Conservation (phyloP, 495 filamentous ascomycete species). For the Evansstolkia leycettana region DNA sequence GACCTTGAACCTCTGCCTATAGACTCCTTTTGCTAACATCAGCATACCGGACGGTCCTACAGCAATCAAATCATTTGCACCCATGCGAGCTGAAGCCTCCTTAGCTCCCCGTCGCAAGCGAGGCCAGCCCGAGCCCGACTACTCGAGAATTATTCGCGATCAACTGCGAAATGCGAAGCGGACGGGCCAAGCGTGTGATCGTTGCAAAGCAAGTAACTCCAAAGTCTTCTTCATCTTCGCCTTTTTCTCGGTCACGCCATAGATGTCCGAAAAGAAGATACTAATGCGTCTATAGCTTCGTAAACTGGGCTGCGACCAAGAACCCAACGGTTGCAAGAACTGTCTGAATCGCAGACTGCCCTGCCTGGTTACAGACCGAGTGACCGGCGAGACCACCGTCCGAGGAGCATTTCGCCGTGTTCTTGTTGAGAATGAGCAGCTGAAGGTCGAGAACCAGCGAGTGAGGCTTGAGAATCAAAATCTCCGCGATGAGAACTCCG, state of each 20-base stretch:
- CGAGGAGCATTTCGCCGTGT: conserved; percentile 36
- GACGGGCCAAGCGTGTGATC: conserved; percentile 81
- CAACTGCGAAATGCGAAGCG: conserved; percentile 50
- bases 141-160: conserved; percentile 55
- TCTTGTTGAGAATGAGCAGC: background rate
- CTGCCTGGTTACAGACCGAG: conserved; percentile 75
- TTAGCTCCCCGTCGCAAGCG: conserved; percentile 3
- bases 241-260: background rate
- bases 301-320: conserved; percentile 73
- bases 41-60: too few species aligned
- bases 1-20: too few species aligned
- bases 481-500: background rate
- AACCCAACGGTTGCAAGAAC: conserved; percentile 59
- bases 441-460: background rate
- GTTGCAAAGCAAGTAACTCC: conserved; percentile 70
- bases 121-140: conserved; percentile 38
- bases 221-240: too few species aligned
- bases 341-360: conserved; percentile 58
- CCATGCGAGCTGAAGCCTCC: too few species aligned
- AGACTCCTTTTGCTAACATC: too few species aligned
- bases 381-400: conserved; percentile 69
- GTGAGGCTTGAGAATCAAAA: background rate
- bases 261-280: background rate
- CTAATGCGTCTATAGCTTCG: conserved; percentile 41
- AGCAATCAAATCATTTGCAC: too few species aligned